These are phyloP conservation scores for Fonsecaea multimorphosa DNA, from an alignment of 2,329 filamentous ascomycete species.

Conservation along the genomic window DNA sequence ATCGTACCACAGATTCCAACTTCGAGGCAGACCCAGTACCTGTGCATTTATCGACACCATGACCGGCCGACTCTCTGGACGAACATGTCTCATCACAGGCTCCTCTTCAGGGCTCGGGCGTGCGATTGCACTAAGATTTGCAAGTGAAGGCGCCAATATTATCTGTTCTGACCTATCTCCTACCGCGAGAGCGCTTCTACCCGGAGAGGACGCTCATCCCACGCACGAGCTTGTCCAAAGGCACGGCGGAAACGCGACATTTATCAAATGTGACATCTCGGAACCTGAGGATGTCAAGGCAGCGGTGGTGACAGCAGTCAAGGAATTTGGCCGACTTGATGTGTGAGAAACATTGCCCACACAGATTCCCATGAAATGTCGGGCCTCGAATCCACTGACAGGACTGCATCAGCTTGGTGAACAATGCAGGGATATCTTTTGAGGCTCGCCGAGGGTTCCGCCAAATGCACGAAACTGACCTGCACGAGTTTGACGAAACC, in stretches of 20 bases:
- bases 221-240: conserved; percentile 51
- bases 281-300: conserved; percentile 46
- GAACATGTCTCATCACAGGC: conserved; percentile 50
- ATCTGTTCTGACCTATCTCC: conserved; percentile 52
- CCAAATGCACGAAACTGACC: conserved; percentile 45
- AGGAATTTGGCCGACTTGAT: conserved; percentile 50
- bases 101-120: conserved; percentile 56
- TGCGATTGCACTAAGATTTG: conserved; percentile 53
- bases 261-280: conserved; percentile 54
- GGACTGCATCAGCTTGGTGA: conserved; percentile 45
- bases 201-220: conserved; percentile 2
- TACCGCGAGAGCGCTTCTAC: conserved; percentile 30
- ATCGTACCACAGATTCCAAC: neutral
- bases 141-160: conserved; percentile 49
- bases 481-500: conserved; percentile 55
- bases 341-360: conserved; percentile 44
- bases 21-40: neutral
- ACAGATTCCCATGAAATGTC: neutral
- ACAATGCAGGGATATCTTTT: conserved; percentile 58
- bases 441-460: conserved; percentile 43
- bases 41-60: conserved; percentile 3
- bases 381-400: conserved; percentile 39
- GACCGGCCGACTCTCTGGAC: conserved; percentile 10
- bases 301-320: conserved; percentile 46
- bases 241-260: conserved; percentile 48